These are phyloP conservation scores for Pichia pseudocactophila DNA, from an alignment of 805 yeast species.

Conservation along the genomic window DNA sequence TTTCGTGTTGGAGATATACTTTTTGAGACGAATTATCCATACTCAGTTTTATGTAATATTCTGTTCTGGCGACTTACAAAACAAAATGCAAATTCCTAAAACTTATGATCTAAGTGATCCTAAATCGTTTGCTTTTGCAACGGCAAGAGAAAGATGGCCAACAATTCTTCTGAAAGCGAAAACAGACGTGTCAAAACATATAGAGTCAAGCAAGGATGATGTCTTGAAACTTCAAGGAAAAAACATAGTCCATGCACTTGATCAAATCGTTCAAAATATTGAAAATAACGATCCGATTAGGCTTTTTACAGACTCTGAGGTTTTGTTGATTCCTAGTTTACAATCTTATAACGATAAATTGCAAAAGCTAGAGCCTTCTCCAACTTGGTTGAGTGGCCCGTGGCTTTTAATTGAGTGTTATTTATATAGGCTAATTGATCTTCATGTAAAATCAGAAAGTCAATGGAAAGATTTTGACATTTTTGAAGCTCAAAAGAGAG, in stretches of 20 bases:
- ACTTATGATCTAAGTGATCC: constrained; percentile 58
- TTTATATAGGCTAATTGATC: constrained; percentile 60
- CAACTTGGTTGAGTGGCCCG: constrained; percentile 76
- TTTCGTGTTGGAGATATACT: too few species aligned
- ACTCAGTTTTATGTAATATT: too few species aligned
- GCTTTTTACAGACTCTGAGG: constrained; percentile 24
- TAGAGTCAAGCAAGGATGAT: constrained; percentile 3
- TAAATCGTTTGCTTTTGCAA: constrained; percentile 73
- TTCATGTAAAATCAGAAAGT: constrained; percentile 31
- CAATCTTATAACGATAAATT: constrained; percentile 52
- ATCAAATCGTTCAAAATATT: constrained; percentile 36
- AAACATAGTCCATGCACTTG: constrained; percentile 34
- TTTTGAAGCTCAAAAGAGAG: constrained; percentile 59
- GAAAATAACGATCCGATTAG: constrained; percentile 35
- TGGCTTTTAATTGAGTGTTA: constrained; percentile 88
- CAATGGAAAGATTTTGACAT: constrained; percentile 59
- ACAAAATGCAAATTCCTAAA: constrained; percentile 28
- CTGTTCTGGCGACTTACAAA: background rate
- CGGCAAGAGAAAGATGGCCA: constrained; percentile 83
- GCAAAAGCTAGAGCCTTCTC: constrained; percentile 22
- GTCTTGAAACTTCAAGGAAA: constrained; percentile 38
- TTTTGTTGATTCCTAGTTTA: constrained; percentile 33
- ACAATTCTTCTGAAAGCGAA: constrained; percentile 61
- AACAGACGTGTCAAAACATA: constrained; percentile 38
- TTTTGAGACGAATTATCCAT: too few species aligned